Base-by-base conservation (phyloP, 2,329 filamentous ascomycete species). In the Xylariaceae sp. region DNA sequence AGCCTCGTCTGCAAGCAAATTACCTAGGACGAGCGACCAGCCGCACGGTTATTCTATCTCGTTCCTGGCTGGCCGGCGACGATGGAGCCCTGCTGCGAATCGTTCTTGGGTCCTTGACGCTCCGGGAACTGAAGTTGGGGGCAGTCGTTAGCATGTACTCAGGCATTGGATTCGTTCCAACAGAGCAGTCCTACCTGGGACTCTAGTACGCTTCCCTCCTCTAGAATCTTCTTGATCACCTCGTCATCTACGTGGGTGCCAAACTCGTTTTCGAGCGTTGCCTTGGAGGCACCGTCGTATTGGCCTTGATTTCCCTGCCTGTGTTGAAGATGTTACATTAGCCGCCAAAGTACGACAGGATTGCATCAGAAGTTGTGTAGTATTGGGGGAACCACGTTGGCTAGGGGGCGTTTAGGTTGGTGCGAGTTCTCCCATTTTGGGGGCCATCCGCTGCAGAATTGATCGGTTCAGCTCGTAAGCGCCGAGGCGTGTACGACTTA, bases 231-330 rank as follows among this genome's bases (percentile, higher is more conserved):
- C 76, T 85, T 85, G 70, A 98, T 88, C 56, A 89, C 87, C 0
- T 93, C 89, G 7, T 97, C 93, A 20, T 91, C 88, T 52, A 87
- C 81, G 65, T 81, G 77, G 14, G 91, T 93, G 65, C 90, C 91
- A 67, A 99, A 99, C 77, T 98, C 93, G 65, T 87, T 89, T 70
- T 95, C 88, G 3, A 99, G 81, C 45, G 81, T 81, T 43, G 80
- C 76, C 64, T 96, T 90, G 65, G 90, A 89, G 7, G 93, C 92
- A 9, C 79, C 77, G 70, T 97, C 89, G 43, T 89, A 79, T 56
- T 87, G 83, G 54, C 93, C 93, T 73, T 96, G 91, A 44, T 84
- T 85, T 63, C 93, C 93, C 73, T 96, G 92, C 75, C 92, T 96
- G 56, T 57, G 41, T 57, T 52, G 42, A 32, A 67, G 62, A 50